phyloP scores from a whole-genome alignment of 805 yeast species.

The Starmerella geochares region DNA sequence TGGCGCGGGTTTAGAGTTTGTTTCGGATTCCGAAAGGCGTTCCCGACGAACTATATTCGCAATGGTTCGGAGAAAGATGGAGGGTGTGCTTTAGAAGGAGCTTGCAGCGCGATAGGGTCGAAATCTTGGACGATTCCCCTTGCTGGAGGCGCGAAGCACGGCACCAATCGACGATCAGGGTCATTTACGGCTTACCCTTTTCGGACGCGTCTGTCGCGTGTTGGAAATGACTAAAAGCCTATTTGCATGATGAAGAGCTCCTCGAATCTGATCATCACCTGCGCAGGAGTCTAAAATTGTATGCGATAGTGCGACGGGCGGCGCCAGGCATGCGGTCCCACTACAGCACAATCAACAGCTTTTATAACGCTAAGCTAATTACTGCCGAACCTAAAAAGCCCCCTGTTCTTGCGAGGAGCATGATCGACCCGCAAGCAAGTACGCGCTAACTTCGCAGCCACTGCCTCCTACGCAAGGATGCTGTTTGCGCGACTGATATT shows the following conservation, averaged over 20 bases:
- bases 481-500: neutral
- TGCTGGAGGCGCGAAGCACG: neutral
- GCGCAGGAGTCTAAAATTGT: no score
- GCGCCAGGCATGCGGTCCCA: neutral
- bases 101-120: no score
- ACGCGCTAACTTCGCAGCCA: neutral
- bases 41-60: neutral
- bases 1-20: neutral
- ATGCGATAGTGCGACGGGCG: no score
- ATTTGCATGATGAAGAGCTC: neutral
- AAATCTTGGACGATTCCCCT: no score
- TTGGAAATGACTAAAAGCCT: neutral
- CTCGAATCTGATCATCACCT: neutral
- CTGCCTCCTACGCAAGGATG: neutral
- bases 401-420: no score
- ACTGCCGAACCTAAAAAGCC: no score
- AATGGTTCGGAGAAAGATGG: neutral
- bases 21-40: neutral
- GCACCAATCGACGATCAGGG: conserved; percentile 2
- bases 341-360: no score
- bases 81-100: no score
- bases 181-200: neutral
- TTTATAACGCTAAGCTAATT: no score
- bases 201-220: conserved; percentile 4
- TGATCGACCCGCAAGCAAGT: neutral